phyloP scores from a whole-genome alignment of 306 rosid species.

The Casuarina glauca region DNA sequence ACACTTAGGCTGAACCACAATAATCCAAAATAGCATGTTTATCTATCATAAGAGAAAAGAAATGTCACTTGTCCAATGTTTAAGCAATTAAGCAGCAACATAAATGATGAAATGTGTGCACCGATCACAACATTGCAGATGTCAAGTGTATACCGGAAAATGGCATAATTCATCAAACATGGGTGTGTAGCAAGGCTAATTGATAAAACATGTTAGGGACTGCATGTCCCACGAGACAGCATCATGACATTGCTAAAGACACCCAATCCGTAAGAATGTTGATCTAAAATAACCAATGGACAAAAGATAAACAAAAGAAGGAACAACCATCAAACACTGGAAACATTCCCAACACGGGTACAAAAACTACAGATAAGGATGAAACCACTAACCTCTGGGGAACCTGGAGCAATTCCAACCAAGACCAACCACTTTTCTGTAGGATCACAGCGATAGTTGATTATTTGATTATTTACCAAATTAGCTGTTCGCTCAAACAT shows the following conservation, averaged over 20 bases:
- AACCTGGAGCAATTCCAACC: slow-evolving; percentile 81
- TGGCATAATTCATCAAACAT: background rate
- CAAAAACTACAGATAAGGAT: slow-evolving; percentile 15
- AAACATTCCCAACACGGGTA: background rate
- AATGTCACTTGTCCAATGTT: background rate
- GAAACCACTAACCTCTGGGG: slow-evolving; percentile 58
- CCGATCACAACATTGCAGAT: background rate
- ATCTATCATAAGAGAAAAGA: background rate
- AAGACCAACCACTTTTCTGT: slow-evolving; percentile 78
- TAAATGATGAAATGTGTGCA: background rate
- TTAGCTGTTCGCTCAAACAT: slow-evolving; percentile 75
- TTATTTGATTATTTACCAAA: slow-evolving; percentile 71
- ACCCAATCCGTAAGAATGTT: slow-evolving; percentile 2
- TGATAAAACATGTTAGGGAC: background rate
- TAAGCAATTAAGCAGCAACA: slow-evolving; percentile 3
- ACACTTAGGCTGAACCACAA: background rate
- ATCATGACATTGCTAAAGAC: background rate
- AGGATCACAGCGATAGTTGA: slow-evolving; percentile 79
- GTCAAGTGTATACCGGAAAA: background rate
- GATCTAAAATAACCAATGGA: background rate
- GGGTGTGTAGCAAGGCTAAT: background rate
- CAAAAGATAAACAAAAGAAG: slow-evolving; percentile 13
- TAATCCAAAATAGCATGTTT: background rate
- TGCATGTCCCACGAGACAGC: background rate
- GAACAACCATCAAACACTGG: slow-evolving; percentile 3